Evolutionary conservation across 2,329 filamentous ascomycete species (phyloP).

Genomic region (Claviceps sorghi): DNA sequence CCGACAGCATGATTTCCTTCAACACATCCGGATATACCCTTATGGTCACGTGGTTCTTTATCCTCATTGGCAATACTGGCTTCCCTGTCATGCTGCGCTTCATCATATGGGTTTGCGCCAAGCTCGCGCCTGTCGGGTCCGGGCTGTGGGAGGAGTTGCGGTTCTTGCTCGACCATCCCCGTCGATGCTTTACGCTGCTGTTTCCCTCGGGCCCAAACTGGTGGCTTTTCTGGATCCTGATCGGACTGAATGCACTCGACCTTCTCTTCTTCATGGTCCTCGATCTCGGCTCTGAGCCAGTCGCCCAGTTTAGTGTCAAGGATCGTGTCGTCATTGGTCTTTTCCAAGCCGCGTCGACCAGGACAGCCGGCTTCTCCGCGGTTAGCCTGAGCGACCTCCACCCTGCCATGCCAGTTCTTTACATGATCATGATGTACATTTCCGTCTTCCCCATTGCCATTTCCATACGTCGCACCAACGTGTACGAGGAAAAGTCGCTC

Average conservation of each 20-base stretch:
- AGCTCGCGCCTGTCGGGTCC: slow-evolving; percentile 47
- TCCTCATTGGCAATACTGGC: slow-evolving; percentile 88
- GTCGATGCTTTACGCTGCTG: slow-evolving; percentile 87
- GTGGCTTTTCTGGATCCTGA: slow-evolving; percentile 84
- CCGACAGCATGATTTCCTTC: slow-evolving; percentile 89
- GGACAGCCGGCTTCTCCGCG: slow-evolving; percentile 80
- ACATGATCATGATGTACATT: slow-evolving; percentile 99
- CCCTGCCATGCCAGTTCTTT: slow-evolving; percentile 83
- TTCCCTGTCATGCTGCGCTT: slow-evolving; percentile 92
- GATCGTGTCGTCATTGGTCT: slow-evolving; percentile 71
- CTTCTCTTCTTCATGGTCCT: slow-evolving; percentile 84
- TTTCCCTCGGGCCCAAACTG: slow-evolving; percentile 85
- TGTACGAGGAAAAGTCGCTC: slow-evolving; percentile 83
- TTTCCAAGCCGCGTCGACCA: slow-evolving; percentile 79
- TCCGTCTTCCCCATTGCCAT: slow-evolving; percentile 95
- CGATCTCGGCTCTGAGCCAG: slow-evolving; percentile 60
- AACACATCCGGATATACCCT: slow-evolving; percentile 61
- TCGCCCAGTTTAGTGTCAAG: slow-evolving; percentile 54
- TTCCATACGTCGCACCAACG: slow-evolving; percentile 82
- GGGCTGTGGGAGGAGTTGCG: slow-evolving; percentile 77
- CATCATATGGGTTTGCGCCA: slow-evolving; percentile 71
- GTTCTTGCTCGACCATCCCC: slow-evolving; percentile 86
- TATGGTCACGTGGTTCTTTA: slow-evolving; percentile 67
- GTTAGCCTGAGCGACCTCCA: slow-evolving; percentile 67
- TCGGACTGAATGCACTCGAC: slow-evolving; percentile 71